phyloP scores from a whole-genome alignment of 1,284 basidiomycete species.

The Trichosporon coremiiforme region DNA sequence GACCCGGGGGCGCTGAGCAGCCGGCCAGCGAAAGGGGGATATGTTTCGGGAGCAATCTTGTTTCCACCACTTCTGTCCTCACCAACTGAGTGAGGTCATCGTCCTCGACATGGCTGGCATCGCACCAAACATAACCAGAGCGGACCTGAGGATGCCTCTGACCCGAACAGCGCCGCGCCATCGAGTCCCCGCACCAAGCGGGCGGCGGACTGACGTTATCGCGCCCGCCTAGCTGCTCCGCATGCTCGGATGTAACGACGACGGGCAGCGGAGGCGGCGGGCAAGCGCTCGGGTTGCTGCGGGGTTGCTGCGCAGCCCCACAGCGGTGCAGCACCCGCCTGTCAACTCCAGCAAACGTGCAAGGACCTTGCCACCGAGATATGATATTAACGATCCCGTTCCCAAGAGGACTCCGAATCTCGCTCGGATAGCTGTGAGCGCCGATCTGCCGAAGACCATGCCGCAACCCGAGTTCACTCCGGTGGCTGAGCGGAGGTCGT shows the following conservation, averaged over 20 bases:
- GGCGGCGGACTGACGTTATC: neutral
- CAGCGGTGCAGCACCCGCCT: neutral
- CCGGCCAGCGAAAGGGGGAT: neutral
- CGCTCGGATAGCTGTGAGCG: too few relatives aligned
- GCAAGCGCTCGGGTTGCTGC: neutral
- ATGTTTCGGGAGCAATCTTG: slow-evolving; percentile 13
- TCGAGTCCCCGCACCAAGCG: neutral
- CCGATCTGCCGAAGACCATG: too few relatives aligned
- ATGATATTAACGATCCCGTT: neutral
- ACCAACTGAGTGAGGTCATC: neutral
- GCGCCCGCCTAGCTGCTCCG: too few relatives aligned
- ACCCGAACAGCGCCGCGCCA: neutral
- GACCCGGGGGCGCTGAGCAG: too few relatives aligned
- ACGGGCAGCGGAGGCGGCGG: neutral
- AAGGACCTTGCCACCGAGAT: neutral
- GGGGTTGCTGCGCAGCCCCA: neutral
- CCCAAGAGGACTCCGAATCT: too few relatives aligned
- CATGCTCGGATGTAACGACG: too few relatives aligned
- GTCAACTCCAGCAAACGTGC: neutral
- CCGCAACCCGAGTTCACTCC: too few relatives aligned
- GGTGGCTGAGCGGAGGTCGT: too few relatives aligned
- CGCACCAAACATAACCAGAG: too few relatives aligned
- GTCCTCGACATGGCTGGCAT: neutral
- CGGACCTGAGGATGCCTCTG: too few relatives aligned
- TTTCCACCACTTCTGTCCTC: neutral